A percentile compares a stretch with the other conserved stretches of the same genome.
phyloP scores from a whole-genome alignment of 164 flowering plant genomes.

The Piper longum region DNA sequence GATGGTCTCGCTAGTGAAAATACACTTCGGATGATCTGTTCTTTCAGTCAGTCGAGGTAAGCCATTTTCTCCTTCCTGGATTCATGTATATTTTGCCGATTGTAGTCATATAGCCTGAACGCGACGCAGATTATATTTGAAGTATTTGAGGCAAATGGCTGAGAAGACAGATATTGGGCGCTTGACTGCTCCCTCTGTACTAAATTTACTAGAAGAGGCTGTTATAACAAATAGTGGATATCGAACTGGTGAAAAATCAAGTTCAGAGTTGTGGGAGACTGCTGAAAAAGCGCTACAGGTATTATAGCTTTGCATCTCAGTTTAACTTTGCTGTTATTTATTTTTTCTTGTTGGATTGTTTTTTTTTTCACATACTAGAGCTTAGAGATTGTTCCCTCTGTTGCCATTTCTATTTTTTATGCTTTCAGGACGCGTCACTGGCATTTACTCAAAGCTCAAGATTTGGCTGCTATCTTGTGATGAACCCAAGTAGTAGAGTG shows the following conservation, averaged over 20 bases:
- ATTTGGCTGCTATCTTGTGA: conserved; percentile 59
- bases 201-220: conserved; percentile 66
- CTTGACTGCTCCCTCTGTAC: conserved; percentile 64
- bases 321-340: neutral
- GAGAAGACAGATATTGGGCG: conserved; percentile 89
- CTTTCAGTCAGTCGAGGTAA: conserved; percentile 60
- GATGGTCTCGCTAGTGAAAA: conserved; percentile 80
- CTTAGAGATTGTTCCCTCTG: neutral
- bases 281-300: conserved; percentile 59
- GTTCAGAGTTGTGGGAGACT: conserved; percentile 66
- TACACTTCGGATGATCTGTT: conserved; percentile 61
- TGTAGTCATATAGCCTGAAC: too few relatives aligned
- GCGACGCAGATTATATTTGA: conserved; percentile 58
- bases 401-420: neutral
- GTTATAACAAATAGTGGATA: conserved; percentile 27
- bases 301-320: neutral
- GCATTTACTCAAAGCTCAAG: conserved; percentile 37
- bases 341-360: neutral
- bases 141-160: conserved; percentile 56
- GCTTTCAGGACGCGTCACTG: conserved; percentile 56
- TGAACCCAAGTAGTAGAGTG: conserved; percentile 35
- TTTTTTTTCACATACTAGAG: conserved; percentile 4
- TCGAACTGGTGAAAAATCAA: conserved; percentile 31
- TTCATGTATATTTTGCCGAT: too few relatives aligned
- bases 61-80: neutral